Percentiles rank a stretch among this genome's conserved stretches.
phyloP scores from a whole-genome alignment of 2,329 filamentous ascomycete species.

The Pseudogymnoascus sp. region DNA sequence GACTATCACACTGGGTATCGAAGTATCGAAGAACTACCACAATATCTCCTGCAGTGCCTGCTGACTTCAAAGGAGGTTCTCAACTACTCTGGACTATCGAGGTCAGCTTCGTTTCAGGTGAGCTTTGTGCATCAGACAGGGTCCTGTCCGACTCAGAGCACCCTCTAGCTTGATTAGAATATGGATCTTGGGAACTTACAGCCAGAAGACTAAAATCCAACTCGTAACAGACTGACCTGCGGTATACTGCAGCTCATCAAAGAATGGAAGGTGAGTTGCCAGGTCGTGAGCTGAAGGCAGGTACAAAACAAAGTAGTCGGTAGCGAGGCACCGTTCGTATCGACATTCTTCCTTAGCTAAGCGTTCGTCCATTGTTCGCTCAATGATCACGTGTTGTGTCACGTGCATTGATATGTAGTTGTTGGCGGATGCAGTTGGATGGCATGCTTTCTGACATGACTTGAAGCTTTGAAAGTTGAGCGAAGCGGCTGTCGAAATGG shows the following conservation, averaged over 20 bases:
- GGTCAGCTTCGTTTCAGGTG: constrained; percentile 10
- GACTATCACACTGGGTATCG: constrained; percentile 19
- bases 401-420: not conserved
- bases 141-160: not conserved
- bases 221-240: constrained; percentile 3
- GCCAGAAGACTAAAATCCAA: constrained; percentile 4
- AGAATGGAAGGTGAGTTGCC: constrained; percentile 11
- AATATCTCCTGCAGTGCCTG: constrained; percentile 71
- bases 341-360: constrained; percentile 10
- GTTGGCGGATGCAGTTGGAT: not conserved
- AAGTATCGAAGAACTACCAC: constrained; percentile 9
- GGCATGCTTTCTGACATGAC: constrained; percentile 2
- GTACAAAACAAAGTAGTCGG: constrained; percentile 8
- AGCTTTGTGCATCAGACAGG: not conserved
- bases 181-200: constrained; percentile 6
- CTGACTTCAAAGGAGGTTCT: constrained; percentile 68
- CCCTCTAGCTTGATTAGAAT: not conserved
- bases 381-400: not conserved
- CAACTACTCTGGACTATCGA: constrained; percentile 27
- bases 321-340: constrained; percentile 9
- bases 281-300: constrained; percentile 4
- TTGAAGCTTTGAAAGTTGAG: not conserved
- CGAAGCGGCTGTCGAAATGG: not conserved
- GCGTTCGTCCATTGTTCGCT: constrained; percentile 5
- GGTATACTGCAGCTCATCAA: constrained; percentile 5